Evolutionary conservation across 768 basidiomycete species (phyloP), one percentile per base, ranked within the genome.

Genomic region (Infundibulicybe gibba): DNA sequence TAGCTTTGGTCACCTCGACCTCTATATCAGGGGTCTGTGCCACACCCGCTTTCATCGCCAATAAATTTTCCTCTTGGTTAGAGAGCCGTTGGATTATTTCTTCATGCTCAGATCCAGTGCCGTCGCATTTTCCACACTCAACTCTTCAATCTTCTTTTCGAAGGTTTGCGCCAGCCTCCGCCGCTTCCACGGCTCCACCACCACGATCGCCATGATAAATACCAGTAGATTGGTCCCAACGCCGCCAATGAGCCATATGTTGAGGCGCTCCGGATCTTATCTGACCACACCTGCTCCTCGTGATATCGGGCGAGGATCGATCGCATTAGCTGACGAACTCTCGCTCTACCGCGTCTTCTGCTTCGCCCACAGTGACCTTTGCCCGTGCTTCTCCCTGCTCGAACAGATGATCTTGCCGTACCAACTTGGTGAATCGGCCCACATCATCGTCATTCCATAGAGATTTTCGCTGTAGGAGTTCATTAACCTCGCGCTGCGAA

Each of bases 201-300:
- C 67, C 12, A 90, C 62, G 53, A 97, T 91, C 8, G 97, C 95
- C 50, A 87, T 67, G 47, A 98, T 65, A 63, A 99, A 99, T 41
- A 99, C 87, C 44, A 89, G 51, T 68, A 98, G 65, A 66, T 99
- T 99, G 51, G 79, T 11, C 82, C 85, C 17, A 97, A 76, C 45
- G 83, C 94, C 5, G 83, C 85, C 49, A 97, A 70, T 34, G 86
- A 87, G 3, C 93, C 94, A 62, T 97, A 97, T 4, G 97, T 97
- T 51, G 90, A 93, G 20, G 88, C 87, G 55, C 90, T 92, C 32
- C 97, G 83, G 49, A 99, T 97, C 69, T 99, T 99, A 73, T 99
- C 95, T 44, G 90, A 93, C 97, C 97, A 99, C 2, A 97, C 83
- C 63, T 99, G 97, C 62, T 99, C 97, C 67, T 97, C 95, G 69